Percentiles rank a stretch among this genome's conserved stretches.
These are phyloP conservation scores for Astrocystis sublimbata DNA, from an alignment of 495 filamentous ascomycete genomes.

Conservation along the genomic window DNA sequence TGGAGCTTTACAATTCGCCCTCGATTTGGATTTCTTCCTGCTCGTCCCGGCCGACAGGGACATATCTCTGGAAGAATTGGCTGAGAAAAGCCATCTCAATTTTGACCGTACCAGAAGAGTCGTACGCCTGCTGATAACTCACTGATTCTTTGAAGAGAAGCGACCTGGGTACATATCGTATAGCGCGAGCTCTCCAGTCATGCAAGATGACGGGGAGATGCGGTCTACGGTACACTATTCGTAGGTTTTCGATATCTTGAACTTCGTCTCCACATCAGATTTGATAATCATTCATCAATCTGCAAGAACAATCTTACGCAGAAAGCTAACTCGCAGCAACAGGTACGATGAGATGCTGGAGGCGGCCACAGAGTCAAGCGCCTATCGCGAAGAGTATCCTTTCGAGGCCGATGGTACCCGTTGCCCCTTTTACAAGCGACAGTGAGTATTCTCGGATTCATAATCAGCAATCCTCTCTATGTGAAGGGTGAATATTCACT, in stretches of 20 bases:
- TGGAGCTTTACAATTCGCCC: conserved; percentile 31
- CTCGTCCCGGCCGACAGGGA: neutral
- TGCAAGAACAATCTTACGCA: neutral
- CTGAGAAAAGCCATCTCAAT: conserved; percentile 26
- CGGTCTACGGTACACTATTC: conserved; percentile 1
- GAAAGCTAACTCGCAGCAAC: neutral
- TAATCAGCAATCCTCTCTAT: too few species aligned
- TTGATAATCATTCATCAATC: neutral
- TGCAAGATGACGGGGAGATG: neutral
- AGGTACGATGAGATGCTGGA: conserved; percentile 35
- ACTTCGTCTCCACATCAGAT: neutral
- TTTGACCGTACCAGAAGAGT: conserved; percentile 22
- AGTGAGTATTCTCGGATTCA: too few species aligned
- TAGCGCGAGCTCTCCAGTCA: neutral
- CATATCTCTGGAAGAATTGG: conserved; percentile 21
- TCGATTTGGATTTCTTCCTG: conserved; percentile 32
- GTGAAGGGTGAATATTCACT: too few species aligned
- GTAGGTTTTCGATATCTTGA: neutral
- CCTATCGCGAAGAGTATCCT: neutral
- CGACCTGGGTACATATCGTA: conserved; percentile 15
- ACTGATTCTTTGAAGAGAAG: conserved; percentile 30
- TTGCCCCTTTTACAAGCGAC: conserved; percentile 26
- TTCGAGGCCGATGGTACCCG: conserved; percentile 5
- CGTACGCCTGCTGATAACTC: conserved; percentile 28
- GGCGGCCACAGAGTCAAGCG: conserved; percentile 20